Evolutionary conservation across 2,329 filamentous ascomycete species (phyloP).

Genomic region (Pseudocercospora eumusae): DNA sequence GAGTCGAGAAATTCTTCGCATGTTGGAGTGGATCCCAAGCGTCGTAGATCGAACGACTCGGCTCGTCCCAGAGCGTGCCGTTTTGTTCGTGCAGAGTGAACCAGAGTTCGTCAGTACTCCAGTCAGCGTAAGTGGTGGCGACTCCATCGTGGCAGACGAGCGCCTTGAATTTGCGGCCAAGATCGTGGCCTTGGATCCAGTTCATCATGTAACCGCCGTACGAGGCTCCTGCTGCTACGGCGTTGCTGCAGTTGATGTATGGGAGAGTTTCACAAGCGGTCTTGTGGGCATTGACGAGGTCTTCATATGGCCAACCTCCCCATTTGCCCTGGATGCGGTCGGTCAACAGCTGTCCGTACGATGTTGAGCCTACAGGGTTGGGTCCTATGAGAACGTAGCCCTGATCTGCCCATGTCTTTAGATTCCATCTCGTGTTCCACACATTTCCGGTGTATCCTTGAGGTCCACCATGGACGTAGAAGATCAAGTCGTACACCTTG

Average conservation of each 20-base stretch:
- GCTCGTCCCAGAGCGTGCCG: slow-evolving; percentile 51
- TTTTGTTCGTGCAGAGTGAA: slow-evolving; percentile 55
- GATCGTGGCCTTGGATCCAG: slow-evolving; percentile 76
- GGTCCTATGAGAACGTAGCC: slow-evolving; percentile 38
- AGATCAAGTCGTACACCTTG: slow-evolving; percentile 35
- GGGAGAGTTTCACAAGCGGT: slow-evolving; percentile 28
- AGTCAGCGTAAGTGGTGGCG: slow-evolving; percentile 45
- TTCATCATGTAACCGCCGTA: slow-evolving; percentile 44
- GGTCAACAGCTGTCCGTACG: slow-evolving; percentile 36
- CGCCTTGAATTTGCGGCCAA: slow-evolving; percentile 83
- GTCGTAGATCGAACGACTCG: slow-evolving; percentile 21
- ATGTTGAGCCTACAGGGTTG: slow-evolving; percentile 37
- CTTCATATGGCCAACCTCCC: slow-evolving; percentile 32
- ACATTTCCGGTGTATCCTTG: slow-evolving; percentile 34
- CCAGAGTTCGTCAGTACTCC: slow-evolving; percentile 52
- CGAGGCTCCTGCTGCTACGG: slow-evolving; percentile 33
- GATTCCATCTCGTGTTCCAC: slow-evolving; percentile 38
- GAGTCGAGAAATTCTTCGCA: slow-evolving; percentile 30
- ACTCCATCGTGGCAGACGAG: slow-evolving; percentile 87
- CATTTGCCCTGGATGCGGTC: slow-evolving; percentile 33
- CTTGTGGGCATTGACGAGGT: slow-evolving; percentile 30
- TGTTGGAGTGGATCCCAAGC: slow-evolving; percentile 29
- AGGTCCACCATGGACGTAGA: slow-evolving; percentile 38
- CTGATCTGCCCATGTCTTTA: slow-evolving; percentile 37
- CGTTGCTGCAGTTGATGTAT: slow-evolving; percentile 33